Percentiles rank a stretch among this genome's conserved stretches.
Evolutionary conservation across 2,329 filamentous ascomycete species (phyloP).

Genomic region (Neonectria neomacrospora): DNA sequence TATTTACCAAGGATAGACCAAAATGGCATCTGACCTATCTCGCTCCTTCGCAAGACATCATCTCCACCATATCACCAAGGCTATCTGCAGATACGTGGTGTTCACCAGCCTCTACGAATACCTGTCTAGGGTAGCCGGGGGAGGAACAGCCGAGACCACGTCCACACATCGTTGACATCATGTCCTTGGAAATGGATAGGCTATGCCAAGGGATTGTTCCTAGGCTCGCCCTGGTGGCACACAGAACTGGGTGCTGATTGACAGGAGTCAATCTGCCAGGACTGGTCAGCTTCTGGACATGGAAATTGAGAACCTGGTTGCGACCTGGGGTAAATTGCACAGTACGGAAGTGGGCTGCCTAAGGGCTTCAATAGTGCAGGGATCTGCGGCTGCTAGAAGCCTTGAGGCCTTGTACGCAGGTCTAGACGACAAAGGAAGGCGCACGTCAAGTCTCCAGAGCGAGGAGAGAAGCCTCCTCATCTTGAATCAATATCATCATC

Average conservation of each 20-base stretch:
- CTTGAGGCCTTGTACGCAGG: no score
- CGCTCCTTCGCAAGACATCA: background rate
- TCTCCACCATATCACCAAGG: background rate
- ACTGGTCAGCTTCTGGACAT: background rate
- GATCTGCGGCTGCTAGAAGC: background rate
- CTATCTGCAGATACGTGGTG: background rate
- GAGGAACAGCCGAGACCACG: background rate
- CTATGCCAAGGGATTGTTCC: slow-evolving; percentile 3
- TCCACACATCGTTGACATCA: background rate
- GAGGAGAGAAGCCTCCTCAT: background rate
- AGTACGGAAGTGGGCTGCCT: background rate
- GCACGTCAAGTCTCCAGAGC: background rate
- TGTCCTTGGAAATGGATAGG: background rate
- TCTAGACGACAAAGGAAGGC: background rate
- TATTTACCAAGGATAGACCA: background rate
- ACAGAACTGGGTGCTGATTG: background rate
- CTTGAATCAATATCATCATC: background rate
- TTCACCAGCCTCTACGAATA: background rate
- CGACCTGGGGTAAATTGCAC: background rate
- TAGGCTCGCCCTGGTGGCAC: background rate
- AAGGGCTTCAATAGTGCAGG: background rate
- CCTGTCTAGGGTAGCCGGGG: background rate
- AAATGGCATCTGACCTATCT: background rate
- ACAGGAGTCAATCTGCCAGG: background rate
- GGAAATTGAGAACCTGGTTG: background rate